These are phyloP conservation scores for Tagetes patula DNA, from an alignment of 129 eudicot genomes.

Conservation along the genomic window DNA sequence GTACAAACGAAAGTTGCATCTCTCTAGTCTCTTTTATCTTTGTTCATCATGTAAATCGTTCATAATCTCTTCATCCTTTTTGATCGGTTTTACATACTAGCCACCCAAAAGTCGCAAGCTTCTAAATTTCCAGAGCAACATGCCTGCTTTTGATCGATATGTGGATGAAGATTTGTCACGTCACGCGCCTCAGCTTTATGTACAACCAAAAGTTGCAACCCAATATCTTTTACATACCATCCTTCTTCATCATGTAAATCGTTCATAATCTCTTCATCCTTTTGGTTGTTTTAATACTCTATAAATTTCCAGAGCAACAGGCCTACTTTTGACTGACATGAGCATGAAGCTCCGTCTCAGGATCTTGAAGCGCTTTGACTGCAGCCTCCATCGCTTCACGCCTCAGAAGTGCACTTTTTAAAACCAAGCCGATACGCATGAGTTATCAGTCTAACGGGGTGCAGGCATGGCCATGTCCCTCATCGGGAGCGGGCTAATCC, in stretches of 20 bases:
- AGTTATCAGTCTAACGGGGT: constrained; percentile 34
- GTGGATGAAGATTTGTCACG: neutral
- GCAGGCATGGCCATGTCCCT: constrained; percentile 72
- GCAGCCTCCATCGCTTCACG: neutral
- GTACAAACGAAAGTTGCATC: neutral
- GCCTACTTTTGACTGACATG: neutral
- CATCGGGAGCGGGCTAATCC: constrained; percentile 89
- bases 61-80: neutral
- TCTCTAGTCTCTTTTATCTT: neutral
- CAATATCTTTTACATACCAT: neutral
- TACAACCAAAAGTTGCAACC: neutral
- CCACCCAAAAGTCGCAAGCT: no score
- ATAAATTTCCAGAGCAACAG: neutral
- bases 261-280: neutral
- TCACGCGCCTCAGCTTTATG: neutral
- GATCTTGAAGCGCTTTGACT: neutral
- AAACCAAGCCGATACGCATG: constrained; percentile 6
- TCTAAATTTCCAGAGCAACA: neutral
- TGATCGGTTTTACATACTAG: neutral
- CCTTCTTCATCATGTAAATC: neutral
- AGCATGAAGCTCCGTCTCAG: neutral
- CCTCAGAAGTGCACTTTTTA: neutral
- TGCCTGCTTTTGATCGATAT: neutral
- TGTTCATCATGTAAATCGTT: neutral
- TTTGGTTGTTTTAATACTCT: neutral